Percentiles rank a stretch among this genome's conserved stretches.
phyloP scores from a whole-genome alignment of 1,139 yeast species.

The Kodamaea fungicola region DNA sequence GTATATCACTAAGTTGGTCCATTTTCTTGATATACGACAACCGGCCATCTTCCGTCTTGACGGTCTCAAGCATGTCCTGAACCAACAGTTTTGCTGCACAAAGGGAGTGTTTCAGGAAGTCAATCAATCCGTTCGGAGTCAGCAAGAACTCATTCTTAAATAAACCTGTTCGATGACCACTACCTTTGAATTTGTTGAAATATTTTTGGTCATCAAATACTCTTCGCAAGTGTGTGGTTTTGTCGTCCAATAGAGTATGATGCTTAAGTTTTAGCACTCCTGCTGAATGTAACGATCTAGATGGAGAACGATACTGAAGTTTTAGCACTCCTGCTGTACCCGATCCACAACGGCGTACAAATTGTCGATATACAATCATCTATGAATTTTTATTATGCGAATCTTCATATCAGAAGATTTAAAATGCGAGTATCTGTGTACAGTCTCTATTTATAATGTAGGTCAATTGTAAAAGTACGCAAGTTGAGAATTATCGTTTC shows the following conservation, averaged over 20 bases:
- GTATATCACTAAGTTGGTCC: conserved; percentile 81
- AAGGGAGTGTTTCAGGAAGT: conserved; percentile 65
- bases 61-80: conserved; percentile 48
- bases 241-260: conserved; percentile 1
- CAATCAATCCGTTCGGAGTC: conserved; percentile 65
- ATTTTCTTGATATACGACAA: conserved; percentile 57
- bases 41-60: conserved; percentile 41
- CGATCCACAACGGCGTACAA: too few relatives aligned
- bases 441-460: too few relatives aligned
- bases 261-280: too few relatives aligned
- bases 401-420: too few relatives aligned
- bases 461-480: too few relatives aligned
- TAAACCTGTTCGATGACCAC: conserved; percentile 49
- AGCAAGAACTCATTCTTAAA: conserved; percentile 69
- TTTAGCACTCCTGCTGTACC: too few relatives aligned
- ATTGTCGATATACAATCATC: too few relatives aligned
- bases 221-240: conserved; percentile 18
- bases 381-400: too few relatives aligned
- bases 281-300: too few relatives aligned
- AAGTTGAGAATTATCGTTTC: too few relatives aligned
- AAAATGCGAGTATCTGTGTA: too few relatives aligned
- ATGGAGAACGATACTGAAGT: too few relatives aligned
- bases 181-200: conserved; percentile 32
- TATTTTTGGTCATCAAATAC: conserved; percentile 48
- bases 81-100: conserved; percentile 62